Percentiles rank a stretch among this genome's conserved stretches.
phyloP scores from a whole-genome alignment of 2,329 filamentous ascomycete species.

The Fusarium ramigenum region DNA sequence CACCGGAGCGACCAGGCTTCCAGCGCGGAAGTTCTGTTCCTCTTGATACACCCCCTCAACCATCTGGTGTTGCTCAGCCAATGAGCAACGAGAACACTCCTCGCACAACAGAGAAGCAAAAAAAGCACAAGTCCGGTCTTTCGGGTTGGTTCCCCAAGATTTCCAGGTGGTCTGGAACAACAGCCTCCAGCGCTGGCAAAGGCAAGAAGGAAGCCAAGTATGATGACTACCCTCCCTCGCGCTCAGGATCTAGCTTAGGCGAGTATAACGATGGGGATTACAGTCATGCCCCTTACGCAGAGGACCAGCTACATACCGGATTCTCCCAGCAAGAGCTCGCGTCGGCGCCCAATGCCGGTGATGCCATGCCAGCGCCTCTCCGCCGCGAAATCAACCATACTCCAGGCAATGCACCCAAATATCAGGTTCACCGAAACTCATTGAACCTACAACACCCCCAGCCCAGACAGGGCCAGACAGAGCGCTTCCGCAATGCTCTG shows the following conservation, averaged over 20 bases:
- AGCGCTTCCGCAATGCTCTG: slow-evolving; percentile 77
- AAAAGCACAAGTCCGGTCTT: slow-evolving; percentile 90
- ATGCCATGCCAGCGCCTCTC: slow-evolving; percentile 46
- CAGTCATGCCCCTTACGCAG: slow-evolving; percentile 63
- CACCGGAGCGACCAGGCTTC: slow-evolving; percentile 63
- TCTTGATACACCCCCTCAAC: slow-evolving; percentile 67
- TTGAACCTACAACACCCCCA: slow-evolving; percentile 83
- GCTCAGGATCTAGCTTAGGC: slow-evolving; percentile 79
- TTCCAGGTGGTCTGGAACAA: slow-evolving; percentile 97
- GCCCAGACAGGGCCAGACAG: slow-evolving; percentile 76
- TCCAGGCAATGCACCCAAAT: slow-evolving; percentile 78
- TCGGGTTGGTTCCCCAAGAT: slow-evolving; percentile 88
- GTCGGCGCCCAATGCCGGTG: slow-evolving; percentile 27
- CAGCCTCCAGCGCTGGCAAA: slow-evolving; percentile 84
- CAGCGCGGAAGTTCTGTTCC: slow-evolving; percentile 64
- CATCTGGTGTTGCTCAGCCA: slow-evolving; percentile 48
- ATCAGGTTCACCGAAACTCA: slow-evolving; percentile 83
- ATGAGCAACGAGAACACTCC: slow-evolving; percentile 84
- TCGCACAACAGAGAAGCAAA: slow-evolving; percentile 73
- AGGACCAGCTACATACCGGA: slow-evolving; percentile 68
- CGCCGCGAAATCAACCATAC: slow-evolving; percentile 60
- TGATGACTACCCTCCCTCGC: slow-evolving; percentile 71
- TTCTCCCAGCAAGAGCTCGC: slow-evolving; percentile 61
- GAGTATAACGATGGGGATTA: slow-evolving; percentile 69
- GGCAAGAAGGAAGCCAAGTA: slow-evolving; percentile 68